Evolutionary conservation across 2,329 filamentous ascomycete species (phyloP).

Genomic region (Verticillium nubilum): DNA sequence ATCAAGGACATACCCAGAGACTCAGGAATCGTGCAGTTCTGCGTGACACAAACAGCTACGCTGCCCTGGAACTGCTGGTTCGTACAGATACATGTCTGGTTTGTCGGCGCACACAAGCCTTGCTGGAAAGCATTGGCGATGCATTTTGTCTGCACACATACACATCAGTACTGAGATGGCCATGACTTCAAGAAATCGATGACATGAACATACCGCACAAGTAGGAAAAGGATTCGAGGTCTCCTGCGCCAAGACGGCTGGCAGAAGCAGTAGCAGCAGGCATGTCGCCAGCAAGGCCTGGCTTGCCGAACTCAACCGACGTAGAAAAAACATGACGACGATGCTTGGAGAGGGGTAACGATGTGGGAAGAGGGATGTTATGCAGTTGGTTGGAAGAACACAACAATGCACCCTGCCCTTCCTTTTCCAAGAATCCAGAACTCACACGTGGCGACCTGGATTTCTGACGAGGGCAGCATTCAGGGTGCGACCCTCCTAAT

Average conservation of each 20-base stretch:
- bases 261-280: background rate
- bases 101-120: conserved; percentile 13
- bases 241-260: background rate
- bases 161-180: background rate
- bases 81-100: conserved; percentile 17
- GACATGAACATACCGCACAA: background rate
- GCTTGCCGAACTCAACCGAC: background rate
- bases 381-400: background rate
- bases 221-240: background rate
- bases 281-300: background rate
- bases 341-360: background rate
- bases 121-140: conserved; percentile 6
- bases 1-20: conserved; percentile 8
- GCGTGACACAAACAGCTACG: conserved; percentile 13
- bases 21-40: conserved; percentile 15
- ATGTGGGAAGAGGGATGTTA: background rate
- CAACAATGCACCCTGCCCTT: background rate
- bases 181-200: background rate
- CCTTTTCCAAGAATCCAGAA: background rate
- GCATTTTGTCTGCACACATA: conserved; percentile 3
- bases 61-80: conserved; percentile 10
- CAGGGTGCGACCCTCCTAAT: background rate
- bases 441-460: background rate
- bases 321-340: background rate
- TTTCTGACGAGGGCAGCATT: background rate